phyloP scores from a whole-genome alignment of 1,284 basidiomycete genomes.

The Trichosporon sp. region DNA sequence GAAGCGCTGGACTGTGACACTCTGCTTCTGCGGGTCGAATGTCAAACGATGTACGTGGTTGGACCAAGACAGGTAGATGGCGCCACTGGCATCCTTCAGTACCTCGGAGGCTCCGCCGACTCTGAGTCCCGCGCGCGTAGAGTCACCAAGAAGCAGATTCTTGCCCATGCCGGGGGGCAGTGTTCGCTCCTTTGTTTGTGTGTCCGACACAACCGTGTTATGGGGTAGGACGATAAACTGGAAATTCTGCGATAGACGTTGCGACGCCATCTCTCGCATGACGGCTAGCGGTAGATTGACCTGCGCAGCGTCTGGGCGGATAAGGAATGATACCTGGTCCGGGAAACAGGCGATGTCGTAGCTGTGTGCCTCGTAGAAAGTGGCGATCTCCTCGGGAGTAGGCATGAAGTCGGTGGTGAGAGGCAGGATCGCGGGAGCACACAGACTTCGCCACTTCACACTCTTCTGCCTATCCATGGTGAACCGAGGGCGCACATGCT shows the following conservation, averaged over 20 bases:
- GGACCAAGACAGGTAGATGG: slow-evolving; percentile 87
- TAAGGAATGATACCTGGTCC: slow-evolving; percentile 57
- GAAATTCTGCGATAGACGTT: slow-evolving; percentile 85
- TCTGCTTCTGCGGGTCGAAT: slow-evolving; percentile 68
- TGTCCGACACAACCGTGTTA: slow-evolving; percentile 22
- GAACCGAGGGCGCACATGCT: slow-evolving; percentile 74
- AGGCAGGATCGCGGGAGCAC: slow-evolving; percentile 79
- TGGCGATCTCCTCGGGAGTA: slow-evolving; percentile 65
- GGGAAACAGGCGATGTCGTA: slow-evolving; percentile 49
- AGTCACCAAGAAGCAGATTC: slow-evolving; percentile 58
- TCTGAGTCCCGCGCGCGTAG: slow-evolving; percentile 50
- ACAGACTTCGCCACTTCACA: slow-evolving; percentile 86
- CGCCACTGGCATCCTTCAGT: slow-evolving; percentile 59
- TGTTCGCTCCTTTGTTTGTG: slow-evolving; percentile 1
- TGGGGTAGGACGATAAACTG: slow-evolving; percentile 68
- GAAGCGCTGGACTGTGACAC: slow-evolving; percentile 81
- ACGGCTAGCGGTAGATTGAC: slow-evolving; percentile 70
- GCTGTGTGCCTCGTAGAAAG: slow-evolving; percentile 67
- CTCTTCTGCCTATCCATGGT: slow-evolving; percentile 64
- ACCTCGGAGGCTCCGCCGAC: slow-evolving; percentile 67
- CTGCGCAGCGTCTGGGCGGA: slow-evolving; percentile 47
- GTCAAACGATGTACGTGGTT: slow-evolving; percentile 91
- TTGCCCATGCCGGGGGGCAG: slow-evolving; percentile 44
- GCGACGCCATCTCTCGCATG: slow-evolving; percentile 89
- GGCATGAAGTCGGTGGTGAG: slow-evolving; percentile 90